These are phyloP conservation scores for Rhodotorula sp. DNA, from an alignment of 1,284 basidiomycete species.

Conservation along the genomic window DNA sequence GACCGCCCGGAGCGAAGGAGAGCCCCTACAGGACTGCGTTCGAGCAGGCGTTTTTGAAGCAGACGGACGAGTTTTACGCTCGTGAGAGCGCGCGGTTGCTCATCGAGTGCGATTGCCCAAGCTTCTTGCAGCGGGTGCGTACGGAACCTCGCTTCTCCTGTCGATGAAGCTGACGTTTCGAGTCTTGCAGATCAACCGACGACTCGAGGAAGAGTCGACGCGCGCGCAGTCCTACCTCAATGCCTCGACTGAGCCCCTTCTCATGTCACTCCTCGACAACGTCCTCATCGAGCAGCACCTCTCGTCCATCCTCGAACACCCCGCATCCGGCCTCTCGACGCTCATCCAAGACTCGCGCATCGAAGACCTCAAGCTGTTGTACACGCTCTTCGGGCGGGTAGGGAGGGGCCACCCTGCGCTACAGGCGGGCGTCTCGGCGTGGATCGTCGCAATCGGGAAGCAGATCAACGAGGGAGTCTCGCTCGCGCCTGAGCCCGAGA, in stretches of 20 bases:
- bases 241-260: slow-evolving; percentile 65
- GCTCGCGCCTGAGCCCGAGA: not conserved
- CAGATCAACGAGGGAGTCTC: slow-evolving; percentile 63
- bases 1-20: slow-evolving; percentile 37
- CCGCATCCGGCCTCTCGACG: slow-evolving; percentile 76
- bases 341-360: slow-evolving; percentile 83
- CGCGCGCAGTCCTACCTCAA: slow-evolving; percentile 88
- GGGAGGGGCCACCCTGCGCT: slow-evolving; percentile 65
- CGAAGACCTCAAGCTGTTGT: slow-evolving; percentile 76
- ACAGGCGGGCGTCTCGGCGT: slow-evolving; percentile 68
- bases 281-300: slow-evolving; percentile 78
- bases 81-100: slow-evolving; percentile 71
- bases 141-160: not conserved
- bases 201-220: slow-evolving; percentile 79
- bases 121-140: slow-evolving; percentile 72
- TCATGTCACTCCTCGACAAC: slow-evolving; percentile 74
- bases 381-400: slow-evolving; percentile 72
- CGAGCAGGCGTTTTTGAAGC: slow-evolving; percentile 75
- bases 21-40: slow-evolving; percentile 82
- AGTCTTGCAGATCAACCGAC: slow-evolving; percentile 66
- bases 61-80: slow-evolving; percentile 77
- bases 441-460: slow-evolving; percentile 71
- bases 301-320: slow-evolving; percentile 69
- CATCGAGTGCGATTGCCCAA: slow-evolving; percentile 71
- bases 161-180: not conserved